These are phyloP conservation scores for Stygiomarasmius scandens DNA, from an alignment of 1,284 basidiomycete species.

Conservation along the genomic window DNA sequence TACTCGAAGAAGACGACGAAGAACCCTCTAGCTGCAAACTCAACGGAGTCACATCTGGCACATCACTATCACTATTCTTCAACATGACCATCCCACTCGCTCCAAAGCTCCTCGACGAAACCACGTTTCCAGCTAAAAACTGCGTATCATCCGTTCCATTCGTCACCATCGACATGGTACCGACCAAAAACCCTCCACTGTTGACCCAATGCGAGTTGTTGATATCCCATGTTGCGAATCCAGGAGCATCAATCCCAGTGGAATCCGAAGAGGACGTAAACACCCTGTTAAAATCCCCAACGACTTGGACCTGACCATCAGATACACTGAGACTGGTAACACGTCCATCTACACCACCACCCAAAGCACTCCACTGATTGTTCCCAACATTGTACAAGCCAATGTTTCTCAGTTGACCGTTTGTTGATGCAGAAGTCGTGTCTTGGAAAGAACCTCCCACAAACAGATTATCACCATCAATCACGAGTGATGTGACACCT, in stretches of 20 bases:
- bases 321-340: slow-evolving; percentile 65
- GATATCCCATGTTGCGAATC: slow-evolving; percentile 83
- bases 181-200: slow-evolving; percentile 73
- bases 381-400: slow-evolving; percentile 75
- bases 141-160: slow-evolving; percentile 60
- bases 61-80: slow-evolving; percentile 57
- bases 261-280: slow-evolving; percentile 39
- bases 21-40: slow-evolving; percentile 51
- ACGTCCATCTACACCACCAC: slow-evolving; percentile 76
- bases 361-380: slow-evolving; percentile 73
- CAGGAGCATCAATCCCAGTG: slow-evolving; percentile 51
- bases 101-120: slow-evolving; percentile 59
- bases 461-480: slow-evolving; percentile 68
- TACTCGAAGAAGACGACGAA: slow-evolving; percentile 28
- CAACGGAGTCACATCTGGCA: slow-evolving; percentile 62
- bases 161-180: slow-evolving; percentile 73
- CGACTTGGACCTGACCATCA: slow-evolving; percentile 61
- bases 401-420: slow-evolving; percentile 62
- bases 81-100: slow-evolving; percentile 74
- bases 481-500: slow-evolving; percentile 65
- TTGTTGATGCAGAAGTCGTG: slow-evolving; percentile 57
- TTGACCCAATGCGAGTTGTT: slow-evolving; percentile 67
- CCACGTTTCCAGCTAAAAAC: slow-evolving; percentile 68
- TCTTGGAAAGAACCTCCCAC: slow-evolving; percentile 87
- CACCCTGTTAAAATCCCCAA: slow-evolving; percentile 75